Base-by-base conservation (phyloP, 805 yeast genomes). In the Metschnikowia amazonensis region DNA sequence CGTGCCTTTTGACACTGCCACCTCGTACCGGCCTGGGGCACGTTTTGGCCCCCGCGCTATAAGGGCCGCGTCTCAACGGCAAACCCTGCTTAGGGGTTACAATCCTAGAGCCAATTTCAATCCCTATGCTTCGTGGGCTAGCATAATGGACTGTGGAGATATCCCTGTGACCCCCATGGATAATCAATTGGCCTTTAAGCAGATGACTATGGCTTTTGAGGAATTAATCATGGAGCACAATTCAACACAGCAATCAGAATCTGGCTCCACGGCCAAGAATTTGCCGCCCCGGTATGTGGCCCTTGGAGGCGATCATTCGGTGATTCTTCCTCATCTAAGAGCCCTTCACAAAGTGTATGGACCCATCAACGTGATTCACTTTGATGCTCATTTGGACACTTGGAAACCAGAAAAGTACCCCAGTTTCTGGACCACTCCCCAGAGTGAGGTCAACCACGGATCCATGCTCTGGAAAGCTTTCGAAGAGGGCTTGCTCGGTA, bases 341-440 rank as follows among this genome's bases (percentile, higher is more conserved):
- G 83, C 87, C 0, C 69, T 84, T 45, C 61, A 77, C 48, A 67
- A 77, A 43, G 57, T 76, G 17, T 78, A 86, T 57, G 94, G 92
- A 1, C 80, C 80, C 16, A 64, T 87, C 41, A 80, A 87, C 18
- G 81, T 87, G 30, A 77, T 87, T 45, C 95, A 87, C 64, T 85
- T 87, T 55, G 95, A 87, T 60, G 92, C 94, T 11, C 95, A 86
- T 65, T 72, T 86, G 53, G 95, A 87, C 62, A 86, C 95, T 4
- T 77, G 89, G 92, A 62, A 81, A 51, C 94, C 95, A 9, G 72
- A 77, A 48, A 76, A 81, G 60, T 86, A 85, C 58, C 85, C 87
- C 20, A 67, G 80, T 14, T 77, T 73, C 57, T 79, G 84, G 84
- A 71, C 69, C 55, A 69, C 80, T n/a, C 74, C 75, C 30, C 76